Conservation (phyloP, 768 basidiomycete species). For the Leccinum incarnatum region DNA sequence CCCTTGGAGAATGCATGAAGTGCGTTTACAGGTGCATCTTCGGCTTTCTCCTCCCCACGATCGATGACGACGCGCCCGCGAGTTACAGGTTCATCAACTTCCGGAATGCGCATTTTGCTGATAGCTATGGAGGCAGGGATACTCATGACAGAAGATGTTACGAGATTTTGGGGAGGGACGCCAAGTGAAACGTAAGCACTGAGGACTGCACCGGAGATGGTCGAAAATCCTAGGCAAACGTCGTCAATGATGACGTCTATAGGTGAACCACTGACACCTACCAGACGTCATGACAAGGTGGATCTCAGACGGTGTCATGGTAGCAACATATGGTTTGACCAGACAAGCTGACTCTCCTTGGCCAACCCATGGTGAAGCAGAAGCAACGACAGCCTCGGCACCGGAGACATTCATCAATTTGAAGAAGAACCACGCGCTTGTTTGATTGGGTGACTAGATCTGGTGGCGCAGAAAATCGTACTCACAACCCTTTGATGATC, state of each 20-base stretch:
- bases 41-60: constrained; percentile 59
- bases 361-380: constrained; percentile 92
- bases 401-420: constrained; percentile 91
- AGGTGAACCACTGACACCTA: constrained; percentile 13
- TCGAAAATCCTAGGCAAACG: constrained; percentile 61
- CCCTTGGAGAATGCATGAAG: constrained; percentile 89
- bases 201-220: constrained; percentile 89
- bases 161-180: constrained; percentile 73
- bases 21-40: constrained; percentile 65
- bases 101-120: constrained; percentile 83
- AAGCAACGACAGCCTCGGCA: constrained; percentile 89
- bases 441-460: neutral
- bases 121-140: constrained; percentile 94
- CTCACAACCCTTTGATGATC: constrained; percentile 82
- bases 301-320: constrained; percentile 85
- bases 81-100: constrained; percentile 82
- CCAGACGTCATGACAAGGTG: constrained; percentile 88
- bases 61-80: constrained; percentile 78
- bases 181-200: constrained; percentile 78
- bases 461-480: constrained; percentile 3
- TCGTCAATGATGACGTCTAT: constrained; percentile 3
- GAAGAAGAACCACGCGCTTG: constrained; percentile 90
- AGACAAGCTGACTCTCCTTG: constrained; percentile 88
- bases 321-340: constrained; percentile 78
- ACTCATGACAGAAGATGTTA: constrained; percentile 91